phyloP scores from a whole-genome alignment of 768 basidiomycete genomes.

The Lentinus brumalis region DNA sequence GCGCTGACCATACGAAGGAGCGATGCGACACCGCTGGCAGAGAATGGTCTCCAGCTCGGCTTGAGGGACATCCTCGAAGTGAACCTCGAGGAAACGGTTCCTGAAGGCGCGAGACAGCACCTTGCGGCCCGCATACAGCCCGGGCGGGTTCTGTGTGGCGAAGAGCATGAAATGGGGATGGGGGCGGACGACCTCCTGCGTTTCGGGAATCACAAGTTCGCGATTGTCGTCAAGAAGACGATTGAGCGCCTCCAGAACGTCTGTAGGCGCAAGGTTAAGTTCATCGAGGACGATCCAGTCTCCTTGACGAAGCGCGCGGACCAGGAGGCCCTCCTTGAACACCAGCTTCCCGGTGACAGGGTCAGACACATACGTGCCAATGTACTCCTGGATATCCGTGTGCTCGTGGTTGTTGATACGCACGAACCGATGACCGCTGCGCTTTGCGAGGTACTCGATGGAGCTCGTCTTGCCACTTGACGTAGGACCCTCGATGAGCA shows the following conservation, averaged over 20 bases:
- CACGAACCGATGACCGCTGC: constrained; percentile 93
- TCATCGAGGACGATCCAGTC: constrained; percentile 99
- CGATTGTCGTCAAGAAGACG: constrained; percentile 96
- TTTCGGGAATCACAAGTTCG: constrained; percentile 93
- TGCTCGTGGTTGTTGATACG: constrained; percentile 99
- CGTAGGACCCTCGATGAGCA: constrained; percentile 97
- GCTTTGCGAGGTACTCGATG: constrained; percentile 90
- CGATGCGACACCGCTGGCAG: constrained; percentile 89
- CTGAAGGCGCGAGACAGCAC: constrained; percentile 94
- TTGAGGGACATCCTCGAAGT: constrained; percentile 96
- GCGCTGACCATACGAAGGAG: constrained; percentile 88
- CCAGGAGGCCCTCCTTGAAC: constrained; percentile 92
- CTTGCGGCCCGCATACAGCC: constrained; percentile 93
- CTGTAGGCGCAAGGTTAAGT: constrained; percentile 95
- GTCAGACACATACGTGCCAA: constrained; percentile 96
- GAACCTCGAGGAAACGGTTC: constrained; percentile 96
- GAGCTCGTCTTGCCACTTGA: constrained; percentile 98
- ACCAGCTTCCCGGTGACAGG: constrained; percentile 89
- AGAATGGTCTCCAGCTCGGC: constrained; percentile 90
- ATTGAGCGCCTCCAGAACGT: constrained; percentile 96
- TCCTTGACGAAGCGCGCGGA: constrained; percentile 86
- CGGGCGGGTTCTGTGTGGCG: constrained; percentile 97
- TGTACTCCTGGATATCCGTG: constrained; percentile 98
- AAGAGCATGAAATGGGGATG: constrained; percentile 98
- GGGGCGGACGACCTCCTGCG: constrained; percentile 89